Conservation (phyloP, 83 land plant species). For the Diphasiastrum complanatum region DNA sequence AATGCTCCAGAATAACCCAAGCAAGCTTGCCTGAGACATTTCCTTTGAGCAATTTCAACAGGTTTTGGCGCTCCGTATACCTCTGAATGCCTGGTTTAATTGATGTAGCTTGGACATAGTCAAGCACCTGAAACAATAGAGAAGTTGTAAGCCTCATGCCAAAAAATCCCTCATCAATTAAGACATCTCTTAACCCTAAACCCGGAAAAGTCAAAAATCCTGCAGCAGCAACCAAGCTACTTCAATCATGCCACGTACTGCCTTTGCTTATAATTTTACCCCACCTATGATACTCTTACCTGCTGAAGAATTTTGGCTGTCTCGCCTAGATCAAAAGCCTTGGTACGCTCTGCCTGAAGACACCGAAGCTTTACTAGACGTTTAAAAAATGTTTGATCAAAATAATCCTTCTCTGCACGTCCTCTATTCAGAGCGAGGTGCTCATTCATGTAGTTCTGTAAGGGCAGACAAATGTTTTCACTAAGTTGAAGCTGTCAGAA, state of each 20-base stretch:
- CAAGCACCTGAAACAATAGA: constrained; percentile 1
- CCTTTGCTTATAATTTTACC: background rate
- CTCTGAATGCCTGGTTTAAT: constrained; percentile 3
- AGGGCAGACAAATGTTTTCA: constrained; percentile 6
- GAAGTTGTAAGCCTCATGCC: background rate
- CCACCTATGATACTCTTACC: constrained; percentile 22
- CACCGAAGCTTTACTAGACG: constrained; percentile 38
- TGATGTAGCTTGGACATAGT: constrained; percentile 12
- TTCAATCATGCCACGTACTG: background rate
- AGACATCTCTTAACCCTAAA: background rate
- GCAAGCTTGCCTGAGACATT: constrained; percentile 31
- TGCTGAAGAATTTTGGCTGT: constrained; percentile 36
- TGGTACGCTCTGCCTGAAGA: constrained; percentile 38
- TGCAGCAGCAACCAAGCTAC: background rate
- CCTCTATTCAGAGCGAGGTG: constrained; percentile 22
- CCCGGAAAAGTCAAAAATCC: constrained; percentile 15
- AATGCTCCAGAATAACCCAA: constrained; percentile 17
- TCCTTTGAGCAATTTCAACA: constrained; percentile 32
- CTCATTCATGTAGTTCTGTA: constrained; percentile 41
- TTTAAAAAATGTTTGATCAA: constrained; percentile 32
- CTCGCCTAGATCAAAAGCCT: constrained; percentile 4
- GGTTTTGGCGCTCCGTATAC: constrained; percentile 12
- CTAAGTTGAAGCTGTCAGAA: background rate
- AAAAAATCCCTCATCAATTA: background rate
- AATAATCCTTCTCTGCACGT: constrained; percentile 15